Evolutionary conservation across 352 stramenopile genomes (phyloP).

Genomic region (Pythium insidiosum): DNA sequence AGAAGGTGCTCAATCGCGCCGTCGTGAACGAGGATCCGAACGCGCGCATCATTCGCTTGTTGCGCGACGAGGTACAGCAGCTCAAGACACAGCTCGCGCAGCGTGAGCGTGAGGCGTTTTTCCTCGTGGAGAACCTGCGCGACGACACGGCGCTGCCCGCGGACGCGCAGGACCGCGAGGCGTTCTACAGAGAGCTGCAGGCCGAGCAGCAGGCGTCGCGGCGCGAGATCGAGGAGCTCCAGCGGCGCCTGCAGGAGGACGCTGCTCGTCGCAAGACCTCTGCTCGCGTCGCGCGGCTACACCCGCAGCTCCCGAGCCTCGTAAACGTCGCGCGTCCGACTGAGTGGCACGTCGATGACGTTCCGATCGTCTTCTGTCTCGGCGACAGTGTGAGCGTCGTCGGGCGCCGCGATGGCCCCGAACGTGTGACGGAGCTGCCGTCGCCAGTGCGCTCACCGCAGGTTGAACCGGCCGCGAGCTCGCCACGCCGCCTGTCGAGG

Average conservation of each 20-base stretch:
- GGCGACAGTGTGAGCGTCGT: too few relatives aligned
- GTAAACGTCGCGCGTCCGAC: slow-evolving; percentile 1
- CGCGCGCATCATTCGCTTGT: slow-evolving; percentile 61
- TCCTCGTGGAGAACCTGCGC: slow-evolving; percentile 16
- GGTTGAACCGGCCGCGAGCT: too few relatives aligned
- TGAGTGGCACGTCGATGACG: not conserved
- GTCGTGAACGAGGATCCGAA: slow-evolving; percentile 84
- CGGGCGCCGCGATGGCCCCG: too few relatives aligned
- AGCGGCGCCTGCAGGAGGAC: slow-evolving; percentile 5
- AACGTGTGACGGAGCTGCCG: too few relatives aligned
- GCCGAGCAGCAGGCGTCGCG: slow-evolving; percentile 7
- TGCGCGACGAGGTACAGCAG: slow-evolving; percentile 65
- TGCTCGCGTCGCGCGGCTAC: slow-evolving; percentile 8
- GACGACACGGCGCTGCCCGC: slow-evolving; percentile 9
- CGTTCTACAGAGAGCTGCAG: slow-evolving; percentile 17
- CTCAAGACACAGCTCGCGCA: slow-evolving; percentile 31
- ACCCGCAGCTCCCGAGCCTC: slow-evolving; percentile 7
- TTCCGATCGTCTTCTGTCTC: too few relatives aligned
- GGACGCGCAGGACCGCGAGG: slow-evolving; percentile 10
- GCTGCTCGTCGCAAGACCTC: slow-evolving; percentile 8
- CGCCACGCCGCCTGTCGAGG: not conserved
- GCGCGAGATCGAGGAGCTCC: slow-evolving; percentile 3
- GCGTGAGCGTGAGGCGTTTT: slow-evolving; percentile 20
- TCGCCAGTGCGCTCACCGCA: too few relatives aligned
- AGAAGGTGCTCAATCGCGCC: slow-evolving; percentile 75